Base-by-base conservation (phyloP, 305 asterid species). In the Fraxinus sp. region DNA sequence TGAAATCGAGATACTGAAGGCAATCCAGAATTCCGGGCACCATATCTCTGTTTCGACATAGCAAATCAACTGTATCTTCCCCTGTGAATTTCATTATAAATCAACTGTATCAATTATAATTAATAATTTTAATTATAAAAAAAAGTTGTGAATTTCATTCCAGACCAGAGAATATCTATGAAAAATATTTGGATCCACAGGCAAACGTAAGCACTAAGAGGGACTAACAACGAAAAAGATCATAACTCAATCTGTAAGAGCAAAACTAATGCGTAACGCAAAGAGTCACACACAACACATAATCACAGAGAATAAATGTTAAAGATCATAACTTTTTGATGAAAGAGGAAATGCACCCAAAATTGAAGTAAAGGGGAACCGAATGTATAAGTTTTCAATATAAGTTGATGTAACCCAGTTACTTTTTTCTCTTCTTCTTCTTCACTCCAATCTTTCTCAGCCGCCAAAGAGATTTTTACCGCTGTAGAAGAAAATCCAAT, bases 1-100 rank as follows among this genome's bases (percentile, higher is more conserved):
- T 87, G 90, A 46, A 89, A 91, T 78, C 87, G 83, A 44, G 91
- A 86, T 14, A 86, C 87, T 3, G 95, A 87, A 16, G 97, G 93
- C 90, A 94, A 7, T 72, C 89, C 91, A 26, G 91, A 83, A 77
- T 86, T 86, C 81, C 82, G 71, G 52, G 88, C 90, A 35, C 90
- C 77, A 59, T 82, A 88, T 80, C 87, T 89, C 74, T 83, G 72
- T 68, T 92, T 94, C 71, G 77, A 74, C 78, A 78, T 39, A 68
- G 75, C 44, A 71, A 79, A 81, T 30, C 77, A 28, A 22, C 85
- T 68, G 2, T 26, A 14, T 16, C 6, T n/a, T 36, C 37, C 68
- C 59, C 70, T 52, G 44, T 16, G n/a, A 13, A 49, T 49, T 49
- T 49, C 20, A 49, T 49, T 14, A 49, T 49, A 49, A 49, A 14